Evolutionary conservation across 768 basidiomycete genomes (phyloP), one percentile per base, ranked within the genome.

Genomic region (Candolleomyces efflorescens): DNA sequence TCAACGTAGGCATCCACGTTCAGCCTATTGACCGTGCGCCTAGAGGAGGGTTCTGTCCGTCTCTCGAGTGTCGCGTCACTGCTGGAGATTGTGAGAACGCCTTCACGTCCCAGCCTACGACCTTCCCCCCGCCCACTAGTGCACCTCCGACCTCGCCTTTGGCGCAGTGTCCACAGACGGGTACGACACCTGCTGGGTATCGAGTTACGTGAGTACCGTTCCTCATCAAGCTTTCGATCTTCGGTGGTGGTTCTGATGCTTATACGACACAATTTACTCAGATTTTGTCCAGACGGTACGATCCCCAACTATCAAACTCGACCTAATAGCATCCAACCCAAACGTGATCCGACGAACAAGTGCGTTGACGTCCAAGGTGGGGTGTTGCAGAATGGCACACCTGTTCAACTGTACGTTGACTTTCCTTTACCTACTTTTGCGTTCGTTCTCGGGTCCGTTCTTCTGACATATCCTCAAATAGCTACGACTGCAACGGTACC

Each of bases 311-410:
- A 59, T 24, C 55, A 60, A 45, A 56, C 63, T 6, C 56, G 56
- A 15, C 60, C 53, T 10, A 59, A 41, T 59, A 66, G 46, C 62
- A 69, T 64, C 65, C 65, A 27, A 56, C 63, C 54, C 41, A 55
- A 18, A 55, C 60, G 53, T 41, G 38, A 36, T 48, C 60, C 37
- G 18, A 37, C 24, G 13, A 58, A 46, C 20, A 69, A 70, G 55
- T 72, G 69, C 45, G 55, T 70, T 36, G 71, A 69, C 46, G 69
- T 72, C 50, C 65, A 64, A n/a, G 71, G 68, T 12, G 67, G 56
- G 3, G 36, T 61, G 20, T 61, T 65, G 43, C 62, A 65, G 1
- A 64, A 70, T 39, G 70, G 69, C 5, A 67, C 68, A 0, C 66
- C 69, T 23, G 69, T 72, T 10, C 68, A 70, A 24, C 67, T 71